These are phyloP conservation scores for Calamus simplicifolius DNA, from an alignment of 176 grass and related monocot species.

Conservation along the genomic window DNA sequence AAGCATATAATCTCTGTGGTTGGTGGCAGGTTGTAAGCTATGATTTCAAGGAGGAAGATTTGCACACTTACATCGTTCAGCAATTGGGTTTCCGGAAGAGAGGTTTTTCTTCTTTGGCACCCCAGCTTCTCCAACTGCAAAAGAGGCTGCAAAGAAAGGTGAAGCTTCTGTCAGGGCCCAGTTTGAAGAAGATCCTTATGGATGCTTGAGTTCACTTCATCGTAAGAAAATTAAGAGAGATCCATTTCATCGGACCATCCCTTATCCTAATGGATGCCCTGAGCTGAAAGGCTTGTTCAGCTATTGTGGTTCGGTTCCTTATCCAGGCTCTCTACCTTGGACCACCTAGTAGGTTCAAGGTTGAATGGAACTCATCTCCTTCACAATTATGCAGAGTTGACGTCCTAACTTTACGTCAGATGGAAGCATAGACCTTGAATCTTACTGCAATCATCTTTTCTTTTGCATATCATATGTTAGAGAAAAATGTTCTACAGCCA, in stretches of 20 bases:
- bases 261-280: slow-evolving; percentile 72
- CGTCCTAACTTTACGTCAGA: no score
- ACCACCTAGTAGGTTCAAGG: slow-evolving; percentile 18
- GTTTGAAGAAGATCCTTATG: slow-evolving; percentile 87
- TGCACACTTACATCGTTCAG: slow-evolving; percentile 54
- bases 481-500: no score
- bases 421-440: no score
- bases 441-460: no score
- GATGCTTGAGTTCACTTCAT: slow-evolving; percentile 70
- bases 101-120: slow-evolving; percentile 77
- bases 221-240: slow-evolving; percentile 74
- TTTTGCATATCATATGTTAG: no score
- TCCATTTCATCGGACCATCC: slow-evolving; percentile 75
- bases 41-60: slow-evolving; percentile 95
- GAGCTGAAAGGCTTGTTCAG: slow-evolving; percentile 79
- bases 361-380: no score
- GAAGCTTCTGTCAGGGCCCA: slow-evolving; percentile 61
- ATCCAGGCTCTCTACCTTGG: slow-evolving; percentile 74
- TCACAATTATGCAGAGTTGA: no score
- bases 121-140: slow-evolving; percentile 40
- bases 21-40: slow-evolving; percentile 76
- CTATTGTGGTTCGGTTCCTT: slow-evolving; percentile 71
- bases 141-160: slow-evolving; percentile 64
- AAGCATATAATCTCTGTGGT: not conserved
- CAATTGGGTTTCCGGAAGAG: slow-evolving; percentile 69